Conservation (phyloP, 352 stramenopile genomes). For the Aphanomyces euteiches region DNA sequence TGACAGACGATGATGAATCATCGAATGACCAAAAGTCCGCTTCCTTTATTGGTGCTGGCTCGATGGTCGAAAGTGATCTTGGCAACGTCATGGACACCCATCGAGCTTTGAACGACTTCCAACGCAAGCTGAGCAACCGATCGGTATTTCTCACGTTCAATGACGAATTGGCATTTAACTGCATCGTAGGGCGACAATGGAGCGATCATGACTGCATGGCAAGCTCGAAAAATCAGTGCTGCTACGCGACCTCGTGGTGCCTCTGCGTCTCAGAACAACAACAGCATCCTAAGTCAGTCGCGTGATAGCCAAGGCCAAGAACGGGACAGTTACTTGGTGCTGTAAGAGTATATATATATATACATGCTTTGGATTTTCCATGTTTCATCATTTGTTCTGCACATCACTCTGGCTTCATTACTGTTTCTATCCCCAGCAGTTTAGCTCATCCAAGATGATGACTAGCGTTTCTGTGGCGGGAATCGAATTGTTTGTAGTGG, state of each 20-base stretch:
- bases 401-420: too few species aligned
- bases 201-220: neutral
- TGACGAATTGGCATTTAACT: neutral
- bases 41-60: too few species aligned
- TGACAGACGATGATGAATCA: neutral
- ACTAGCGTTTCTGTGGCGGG: too few species aligned
- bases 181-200: neutral
- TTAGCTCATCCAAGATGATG: too few species aligned
- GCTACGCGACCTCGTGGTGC: neutral
- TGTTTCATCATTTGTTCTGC: too few species aligned
- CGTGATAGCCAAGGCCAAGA: neutral
- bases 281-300: too few species aligned
- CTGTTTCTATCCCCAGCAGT: too few species aligned
- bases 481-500: too few species aligned
- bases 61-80: neutral
- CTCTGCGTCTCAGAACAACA: too few species aligned
- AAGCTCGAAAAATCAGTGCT: neutral
- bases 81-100: neutral
- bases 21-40: too few species aligned
- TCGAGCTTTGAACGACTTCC: constrained; percentile 1
- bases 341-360: neutral
- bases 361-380: neutral
- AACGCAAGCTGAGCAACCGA: neutral
- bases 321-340: neutral
- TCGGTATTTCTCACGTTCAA: neutral